A percentile compares a stretch with the other conserved stretches of the same genome.
Conservation (phyloP, 768 basidiomycete genomes). For the Fistulinella prunicolor region DNA sequence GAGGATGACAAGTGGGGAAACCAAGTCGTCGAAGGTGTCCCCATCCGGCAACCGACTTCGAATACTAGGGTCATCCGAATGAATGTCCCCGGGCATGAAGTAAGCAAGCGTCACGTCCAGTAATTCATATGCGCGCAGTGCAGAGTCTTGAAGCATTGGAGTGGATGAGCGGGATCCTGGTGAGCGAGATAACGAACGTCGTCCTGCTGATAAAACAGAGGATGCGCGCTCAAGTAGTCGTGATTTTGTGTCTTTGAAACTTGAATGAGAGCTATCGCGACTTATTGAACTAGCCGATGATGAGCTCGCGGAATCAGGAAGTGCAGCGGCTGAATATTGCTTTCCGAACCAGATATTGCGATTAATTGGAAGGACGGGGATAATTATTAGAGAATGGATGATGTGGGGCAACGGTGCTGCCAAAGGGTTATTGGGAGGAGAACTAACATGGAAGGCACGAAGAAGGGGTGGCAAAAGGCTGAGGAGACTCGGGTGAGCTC, state of each 20-base stretch:
- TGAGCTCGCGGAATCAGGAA: slow-evolving; percentile 36
- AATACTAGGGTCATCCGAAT: slow-evolving; percentile 63
- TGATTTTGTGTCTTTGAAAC: slow-evolving; percentile 22
- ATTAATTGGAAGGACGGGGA: slow-evolving; percentile 63
- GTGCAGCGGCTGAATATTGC: slow-evolving; percentile 34
- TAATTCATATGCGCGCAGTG: slow-evolving; percentile 64
- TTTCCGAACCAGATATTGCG: slow-evolving; percentile 61
- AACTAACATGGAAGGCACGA: slow-evolving; percentile 64
- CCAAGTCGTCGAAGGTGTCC: slow-evolving; percentile 67
- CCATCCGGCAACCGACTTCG: slow-evolving; percentile 44
- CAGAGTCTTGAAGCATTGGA: slow-evolving; percentile 41
- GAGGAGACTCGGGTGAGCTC: background rate
- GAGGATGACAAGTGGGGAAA: slow-evolving; percentile 75
- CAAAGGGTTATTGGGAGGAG: slow-evolving; percentile 60
- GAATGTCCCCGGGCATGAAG: slow-evolving; percentile 64
- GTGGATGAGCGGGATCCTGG: slow-evolving; percentile 38
- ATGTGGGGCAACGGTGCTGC: slow-evolving; percentile 74
- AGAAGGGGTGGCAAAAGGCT: slow-evolving; percentile 70
- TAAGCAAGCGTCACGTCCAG: slow-evolving; percentile 56
- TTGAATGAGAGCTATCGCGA: slow-evolving; percentile 4
- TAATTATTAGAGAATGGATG: slow-evolving; percentile 76
- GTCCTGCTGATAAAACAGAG: slow-evolving; percentile 29
- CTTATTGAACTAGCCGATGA: slow-evolving; percentile 23
- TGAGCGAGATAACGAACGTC: slow-evolving; percentile 42
- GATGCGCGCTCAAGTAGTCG: slow-evolving; percentile 28